Evolutionary conservation across 2,329 filamentous ascomycete species (phyloP).

Genomic region (Stachybotrys elegans): DNA sequence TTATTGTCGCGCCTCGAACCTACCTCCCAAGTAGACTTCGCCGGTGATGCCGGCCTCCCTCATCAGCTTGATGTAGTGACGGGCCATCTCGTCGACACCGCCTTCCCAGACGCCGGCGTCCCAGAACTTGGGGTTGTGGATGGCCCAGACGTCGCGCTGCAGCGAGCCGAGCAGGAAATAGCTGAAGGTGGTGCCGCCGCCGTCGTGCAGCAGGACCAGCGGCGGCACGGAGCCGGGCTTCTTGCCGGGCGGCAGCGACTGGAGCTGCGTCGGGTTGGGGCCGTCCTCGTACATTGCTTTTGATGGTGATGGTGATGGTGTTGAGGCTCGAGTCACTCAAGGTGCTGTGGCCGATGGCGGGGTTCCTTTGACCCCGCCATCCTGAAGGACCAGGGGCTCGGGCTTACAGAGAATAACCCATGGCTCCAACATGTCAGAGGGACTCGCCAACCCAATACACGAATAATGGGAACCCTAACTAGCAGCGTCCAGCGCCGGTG

Average conservation of each 20-base stretch:
- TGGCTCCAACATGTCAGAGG: no score
- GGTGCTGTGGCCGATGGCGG: no score
- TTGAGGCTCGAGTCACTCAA: neutral
- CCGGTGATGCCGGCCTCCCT: constrained; percentile 17
- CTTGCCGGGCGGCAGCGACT: constrained; percentile 12
- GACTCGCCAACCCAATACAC: no score
- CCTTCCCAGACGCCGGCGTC: constrained; percentile 17
- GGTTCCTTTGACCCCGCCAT: neutral
- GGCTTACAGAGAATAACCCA: no score
- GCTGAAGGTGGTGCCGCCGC: constrained; percentile 24
- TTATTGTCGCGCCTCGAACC: constrained; percentile 3
- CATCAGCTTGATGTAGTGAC: constrained; percentile 19
- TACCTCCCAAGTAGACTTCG: constrained; percentile 21
- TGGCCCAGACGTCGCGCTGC: constrained; percentile 23
- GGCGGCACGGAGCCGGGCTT: constrained; percentile 12
- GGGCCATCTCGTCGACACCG: constrained; percentile 23
- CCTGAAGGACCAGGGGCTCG: neutral
- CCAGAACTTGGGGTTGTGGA: constrained; percentile 23
- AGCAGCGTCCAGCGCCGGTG: no score
- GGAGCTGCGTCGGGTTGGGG: constrained; percentile 18
- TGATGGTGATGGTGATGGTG: neutral
- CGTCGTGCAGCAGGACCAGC: constrained; percentile 24
- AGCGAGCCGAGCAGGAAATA: constrained; percentile 22
- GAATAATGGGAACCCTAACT: no score
- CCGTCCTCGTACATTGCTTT: constrained; percentile 15